Evolutionary conservation across 306 rosid species (phyloP).

Genomic region (Astragalus glycyphyllos): DNA sequence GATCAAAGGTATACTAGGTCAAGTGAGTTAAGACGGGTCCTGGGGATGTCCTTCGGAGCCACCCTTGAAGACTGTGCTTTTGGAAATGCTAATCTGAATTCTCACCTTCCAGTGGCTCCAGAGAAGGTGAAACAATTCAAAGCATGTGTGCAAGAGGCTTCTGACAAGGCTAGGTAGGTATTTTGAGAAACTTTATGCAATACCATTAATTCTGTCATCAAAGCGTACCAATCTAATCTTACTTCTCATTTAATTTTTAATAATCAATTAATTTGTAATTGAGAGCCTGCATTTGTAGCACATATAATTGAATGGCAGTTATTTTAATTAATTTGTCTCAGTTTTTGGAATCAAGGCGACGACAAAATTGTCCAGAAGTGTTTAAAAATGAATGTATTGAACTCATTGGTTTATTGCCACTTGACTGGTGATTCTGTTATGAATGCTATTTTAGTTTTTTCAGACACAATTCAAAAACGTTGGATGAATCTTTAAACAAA

Average conservation of each 20-base stretch:
- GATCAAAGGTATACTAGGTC: slow-evolving; percentile 57
- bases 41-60: slow-evolving; percentile 66
- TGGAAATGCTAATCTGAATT: slow-evolving; percentile 68
- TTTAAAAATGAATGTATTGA: slow-evolving; percentile 29
- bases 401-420: slow-evolving; percentile 34
- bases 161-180: slow-evolving; percentile 74
- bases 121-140: slow-evolving; percentile 75
- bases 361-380: slow-evolving; percentile 13
- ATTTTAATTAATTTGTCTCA: slow-evolving; percentile 22
- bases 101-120: slow-evolving; percentile 58
- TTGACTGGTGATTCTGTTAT: slow-evolving; percentile 41
- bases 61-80: slow-evolving; percentile 64
- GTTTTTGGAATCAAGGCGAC: slow-evolving; percentile 26
- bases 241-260: slow-evolving; percentile 24
- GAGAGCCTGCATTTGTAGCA: slow-evolving; percentile 39
- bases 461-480: slow-evolving; percentile 67
- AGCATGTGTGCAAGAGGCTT: slow-evolving; percentile 58
- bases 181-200: slow-evolving; percentile 39
- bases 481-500: slow-evolving; percentile 72
- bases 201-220: slow-evolving; percentile 34
- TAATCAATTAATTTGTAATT: not conserved
- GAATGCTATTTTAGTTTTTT: slow-evolving; percentile 44
- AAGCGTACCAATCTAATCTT: slow-evolving; percentile 23
- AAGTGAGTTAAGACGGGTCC: slow-evolving; percentile 62
- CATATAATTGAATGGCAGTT: slow-evolving; percentile 1